These are phyloP conservation scores for Mucor saturninus DNA, from an alignment of 371 early-diverging fungal genomes.

Conservation along the genomic window DNA sequence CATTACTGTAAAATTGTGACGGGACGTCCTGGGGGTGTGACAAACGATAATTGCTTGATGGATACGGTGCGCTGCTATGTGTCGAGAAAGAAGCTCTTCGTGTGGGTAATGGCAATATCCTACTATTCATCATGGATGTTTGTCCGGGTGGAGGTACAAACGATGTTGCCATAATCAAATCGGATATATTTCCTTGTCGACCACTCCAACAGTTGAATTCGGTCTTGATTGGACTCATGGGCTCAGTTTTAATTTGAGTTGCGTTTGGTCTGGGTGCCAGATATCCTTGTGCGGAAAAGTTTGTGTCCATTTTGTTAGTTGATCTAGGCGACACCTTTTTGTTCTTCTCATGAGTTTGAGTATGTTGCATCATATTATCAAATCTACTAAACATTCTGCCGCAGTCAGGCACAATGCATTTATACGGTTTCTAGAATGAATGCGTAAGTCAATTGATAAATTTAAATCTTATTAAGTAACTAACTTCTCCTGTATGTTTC, in stretches of 20 bases:
- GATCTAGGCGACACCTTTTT: neutral
- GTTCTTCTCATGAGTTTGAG: constrained; percentile 36
- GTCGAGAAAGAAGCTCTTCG: constrained; percentile 10
- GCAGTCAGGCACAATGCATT: constrained; percentile 27
- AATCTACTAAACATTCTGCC: constrained; percentile 34
- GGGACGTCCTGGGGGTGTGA: neutral
- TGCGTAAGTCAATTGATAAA: neutral
- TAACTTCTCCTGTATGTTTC: constrained; percentile 68
- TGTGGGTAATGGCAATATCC: constrained; percentile 19
- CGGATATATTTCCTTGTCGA: neutral
- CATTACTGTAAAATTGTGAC: neutral
- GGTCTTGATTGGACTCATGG: constrained; percentile 11
- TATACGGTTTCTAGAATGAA: constrained; percentile 30
- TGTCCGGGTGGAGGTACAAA: constrained; percentile 3
- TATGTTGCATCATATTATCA: constrained; percentile 41
- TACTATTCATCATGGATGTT: constrained; percentile 18
- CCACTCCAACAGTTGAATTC: neutral
- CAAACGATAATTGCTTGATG: neutral
- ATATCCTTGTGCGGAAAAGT: neutral
- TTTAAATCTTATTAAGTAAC: neutral
- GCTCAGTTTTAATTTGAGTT: constrained; percentile 16
- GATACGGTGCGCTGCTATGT: neutral
- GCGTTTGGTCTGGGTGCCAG: neutral
- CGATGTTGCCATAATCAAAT: neutral
- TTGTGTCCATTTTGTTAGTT: no score